phyloP scores from a whole-genome alignment of 257 asterid species.

The Mitragyna speciosa region DNA sequence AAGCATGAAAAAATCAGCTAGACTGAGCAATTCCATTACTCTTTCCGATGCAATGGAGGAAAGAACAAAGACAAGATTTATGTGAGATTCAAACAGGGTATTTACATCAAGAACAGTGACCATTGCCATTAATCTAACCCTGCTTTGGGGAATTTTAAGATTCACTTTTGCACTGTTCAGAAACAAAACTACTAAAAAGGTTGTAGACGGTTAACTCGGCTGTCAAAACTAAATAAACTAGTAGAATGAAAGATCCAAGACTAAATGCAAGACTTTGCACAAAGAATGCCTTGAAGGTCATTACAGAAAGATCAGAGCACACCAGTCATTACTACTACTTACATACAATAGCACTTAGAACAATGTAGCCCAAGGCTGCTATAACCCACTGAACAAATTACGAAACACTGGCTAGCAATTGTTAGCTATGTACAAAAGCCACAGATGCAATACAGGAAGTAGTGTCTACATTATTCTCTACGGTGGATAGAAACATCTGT shows the following conservation, averaged over 20 bases:
- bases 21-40: too few relatives aligned
- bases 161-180: background rate
- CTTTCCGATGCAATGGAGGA: too few relatives aligned
- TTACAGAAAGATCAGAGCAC: background rate
- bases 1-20: too few relatives aligned
- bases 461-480: slow-evolving; percentile 1
- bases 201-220: background rate
- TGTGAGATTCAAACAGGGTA: too few relatives aligned
- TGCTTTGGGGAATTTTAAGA: too few relatives aligned
- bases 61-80: too few relatives aligned
- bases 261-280: background rate
- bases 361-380: background rate
- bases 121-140: too few relatives aligned
- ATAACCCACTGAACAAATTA: background rate
- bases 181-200: background rate
- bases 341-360: background rate
- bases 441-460: background rate
- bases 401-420: slow-evolving; percentile 5
- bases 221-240: background rate
- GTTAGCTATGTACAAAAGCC: slow-evolving; percentile 22
- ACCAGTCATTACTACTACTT: background rate
- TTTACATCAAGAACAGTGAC: too few relatives aligned
- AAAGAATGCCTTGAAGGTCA: background rate
- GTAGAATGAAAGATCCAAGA: background rate
- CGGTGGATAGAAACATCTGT: background rate